Evolutionary conservation across 257 asterid genomes (phyloP), one percentile per base, ranked within the genome.

Genomic region (Capsicum chinense): DNA sequence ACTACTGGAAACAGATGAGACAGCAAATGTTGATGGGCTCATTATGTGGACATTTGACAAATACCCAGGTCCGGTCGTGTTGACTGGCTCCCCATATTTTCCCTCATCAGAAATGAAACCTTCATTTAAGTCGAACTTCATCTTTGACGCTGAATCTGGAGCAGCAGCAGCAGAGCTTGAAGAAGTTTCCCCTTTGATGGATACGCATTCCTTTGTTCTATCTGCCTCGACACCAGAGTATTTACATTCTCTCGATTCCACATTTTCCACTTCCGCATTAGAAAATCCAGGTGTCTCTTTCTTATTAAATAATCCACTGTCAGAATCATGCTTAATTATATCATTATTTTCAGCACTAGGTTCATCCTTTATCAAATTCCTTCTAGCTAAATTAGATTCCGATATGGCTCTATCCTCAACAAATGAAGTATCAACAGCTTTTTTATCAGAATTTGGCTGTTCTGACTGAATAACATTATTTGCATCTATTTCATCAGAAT

Each of bases 111-210:
- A 84, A 66, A 83, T 62, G 64, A 89, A 84, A 54, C 93, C 91
- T 84, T 90, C 93, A 50, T 90, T 90, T 81, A 90, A 85, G 87
- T 90, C 93, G 6, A 90, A 91, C 81, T 85, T 88, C 67, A 89
- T 66, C 73, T 87, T 86, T 15, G 88, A 56, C 44, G 86, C 86
- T 37, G 79, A 62, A 58, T 79, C 85, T 71, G 87, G 35, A 74
- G 88, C 84, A 52, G 83, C 81, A 82, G 50, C 82, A 26, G 48
- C 16, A 54, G 9, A 26, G 26, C 64, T 78, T 39, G 82, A 78
- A 26, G 83, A 68, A 83, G 78, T 57, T 82, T 76, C 89, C 47
- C 26, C 82, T 2, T 48, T 81, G 59, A 33, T 35, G 33, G 83
- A 47, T 33, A 62, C 60, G 8, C 71, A 60, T 39, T 85, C 74